Conservation (phyloP, 805 yeast species). For the Suhomyces sp. region DNA sequence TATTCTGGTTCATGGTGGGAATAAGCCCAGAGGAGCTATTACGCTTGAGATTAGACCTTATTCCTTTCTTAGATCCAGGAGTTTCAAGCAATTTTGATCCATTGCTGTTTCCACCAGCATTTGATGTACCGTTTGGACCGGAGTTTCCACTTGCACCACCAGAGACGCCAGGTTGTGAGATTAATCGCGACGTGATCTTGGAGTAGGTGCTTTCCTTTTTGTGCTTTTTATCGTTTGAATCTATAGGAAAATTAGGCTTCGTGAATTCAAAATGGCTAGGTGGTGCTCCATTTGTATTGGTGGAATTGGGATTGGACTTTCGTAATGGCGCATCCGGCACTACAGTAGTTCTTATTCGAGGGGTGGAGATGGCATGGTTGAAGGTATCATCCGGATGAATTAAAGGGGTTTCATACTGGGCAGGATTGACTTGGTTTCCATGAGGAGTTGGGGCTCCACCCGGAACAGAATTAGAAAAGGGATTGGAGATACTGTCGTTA, state of each 20-base stretch:
- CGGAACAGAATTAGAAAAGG: constrained; percentile 31
- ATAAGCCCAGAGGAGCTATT: constrained; percentile 6
- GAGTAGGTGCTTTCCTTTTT: constrained; percentile 38
- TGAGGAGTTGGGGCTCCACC: background rate
- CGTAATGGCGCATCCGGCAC: constrained; percentile 40
- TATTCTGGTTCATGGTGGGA: constrained; percentile 1
- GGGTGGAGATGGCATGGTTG: constrained; percentile 27
- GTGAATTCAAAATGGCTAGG: constrained; percentile 24
- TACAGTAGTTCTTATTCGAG: constrained; percentile 19
- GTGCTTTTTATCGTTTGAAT: constrained; percentile 18
- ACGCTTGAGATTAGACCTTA: constrained; percentile 6
- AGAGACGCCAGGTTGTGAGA: constrained; percentile 34
- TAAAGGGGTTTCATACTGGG: constrained; percentile 9
- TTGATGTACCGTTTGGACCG: background rate
- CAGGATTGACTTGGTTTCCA: background rate
- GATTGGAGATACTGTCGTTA: constrained; percentile 19
- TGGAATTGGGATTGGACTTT: constrained; percentile 22
- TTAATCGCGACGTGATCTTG: constrained; percentile 46
- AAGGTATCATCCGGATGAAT: constrained; percentile 23
- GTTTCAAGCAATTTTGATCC: constrained; percentile 2
- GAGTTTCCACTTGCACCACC: constrained; percentile 2
- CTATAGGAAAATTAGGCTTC: constrained; percentile 26
- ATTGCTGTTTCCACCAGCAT: constrained; percentile 1
- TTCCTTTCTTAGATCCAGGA: constrained; percentile 5
- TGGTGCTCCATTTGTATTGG: constrained; percentile 1